Base-by-base conservation (phyloP, 2,329 filamentous ascomycete species). In the Exophiala bonariae region DNA sequence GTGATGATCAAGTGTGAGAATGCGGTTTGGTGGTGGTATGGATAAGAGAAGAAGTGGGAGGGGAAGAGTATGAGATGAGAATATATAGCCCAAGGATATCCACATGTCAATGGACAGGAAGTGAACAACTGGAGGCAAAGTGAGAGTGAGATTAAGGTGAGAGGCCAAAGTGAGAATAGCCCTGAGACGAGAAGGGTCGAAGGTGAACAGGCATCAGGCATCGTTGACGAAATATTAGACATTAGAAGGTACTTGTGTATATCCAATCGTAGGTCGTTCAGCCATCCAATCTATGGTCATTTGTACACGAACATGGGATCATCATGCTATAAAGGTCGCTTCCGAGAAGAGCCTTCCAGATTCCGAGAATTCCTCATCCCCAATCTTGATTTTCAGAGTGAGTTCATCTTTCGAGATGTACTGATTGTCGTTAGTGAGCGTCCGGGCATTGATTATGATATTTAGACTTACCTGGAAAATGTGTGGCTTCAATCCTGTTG, bases 401-500 rank as follows among this genome's bases (percentile, higher is more conserved):
- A 89, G 77, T 61, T 81, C 81, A 48, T 78, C 70, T 51, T 74
- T 71, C 28, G 87, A 86, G 14, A 77, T 78, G 69, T 85, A 97
- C 86, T 96, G 22, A 16, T 20, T 3, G 10, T 48, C 38, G 32
- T 23, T 20, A 34, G 16, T 30, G 18, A 30, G 20, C 34, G 37
- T 34, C 11, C 13, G 19, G 11, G 19, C 6, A 16, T 14, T 34
- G 11, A 23, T n/a, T 13, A 32, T 28, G 18, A 40, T 18, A n/a
- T 14, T n/a, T 14, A 37, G 31, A 66, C 78, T 57, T 69, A 91
- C 89, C 79, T 95, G 93, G 72, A 96, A 99, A 61, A 99, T 97
- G 69, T 96, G 99, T 4, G 93, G 93, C 75, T 90, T 93, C 20
- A 93, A 95, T 54, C 93, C 93, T 3, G 86, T 89, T 10, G 92